Base-by-base conservation (phyloP, 1,284 basidiomycete genomes). In the Athelia sp. region DNA sequence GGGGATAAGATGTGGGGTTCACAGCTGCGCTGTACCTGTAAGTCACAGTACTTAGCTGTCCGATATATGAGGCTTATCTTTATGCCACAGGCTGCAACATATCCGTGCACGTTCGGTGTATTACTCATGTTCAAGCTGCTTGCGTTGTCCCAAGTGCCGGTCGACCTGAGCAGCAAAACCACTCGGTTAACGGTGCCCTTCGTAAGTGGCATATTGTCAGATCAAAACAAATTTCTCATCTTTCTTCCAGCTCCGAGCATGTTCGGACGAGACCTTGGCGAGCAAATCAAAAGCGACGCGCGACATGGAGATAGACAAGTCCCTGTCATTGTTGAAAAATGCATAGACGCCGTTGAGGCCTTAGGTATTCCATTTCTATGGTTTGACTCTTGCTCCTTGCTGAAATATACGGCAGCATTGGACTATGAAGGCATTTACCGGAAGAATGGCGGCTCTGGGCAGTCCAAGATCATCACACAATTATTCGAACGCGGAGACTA, bases 1-100 rank as follows among this genome's bases (percentile, higher is more conserved):
- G 87, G 87, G 35, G 97, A 98, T 63, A 99, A 98, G 74, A 87
- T 99, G 86, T 99, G 95, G 94, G 96, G 96, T 4, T 85, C 95
- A 34, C 92, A 94, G 65, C 77, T 93, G 51, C 85, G 91, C 29
- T 99, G 96, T 64, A 80, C 84, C 53, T 76, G 93, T 93, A 60
- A 65, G 87, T 74, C 6, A 8, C 4, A 40, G n/a, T 21, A n/a
- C n/a, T 21, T 40, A 8, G 9, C 15, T n/a, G 36, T 40, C 36
- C 8, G 6, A 40, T 8, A n/a, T 17, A n/a, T 21, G 6, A 40
- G 44, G 51, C 24, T 45, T 34, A 21, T 23, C 45, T 17, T 36
- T 19, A 49, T 47, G n/a, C 18, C 26, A 19, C 35, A 90, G 88
- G 68, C 45, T 91, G 88, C 61, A 79, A 76, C 50, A 74, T 84